Percentiles rank a stretch among this genome's conserved stretches.
Conservation (phyloP, 257 asterid genomes). For the Nemophila menziesii region DNA sequence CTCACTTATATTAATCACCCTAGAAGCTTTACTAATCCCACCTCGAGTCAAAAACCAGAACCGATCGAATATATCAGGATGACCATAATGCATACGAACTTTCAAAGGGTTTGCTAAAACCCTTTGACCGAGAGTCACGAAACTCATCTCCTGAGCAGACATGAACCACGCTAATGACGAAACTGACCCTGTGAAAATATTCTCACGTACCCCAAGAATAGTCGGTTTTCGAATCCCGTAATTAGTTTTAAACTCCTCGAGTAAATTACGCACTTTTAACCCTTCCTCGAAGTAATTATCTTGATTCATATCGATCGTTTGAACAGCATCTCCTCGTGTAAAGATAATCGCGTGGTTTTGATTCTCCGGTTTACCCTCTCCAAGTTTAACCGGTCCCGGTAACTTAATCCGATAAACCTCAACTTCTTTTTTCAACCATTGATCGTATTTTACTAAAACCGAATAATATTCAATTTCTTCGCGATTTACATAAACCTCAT, state of each 20-base stretch:
- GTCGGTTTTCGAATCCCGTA: constrained; percentile 83
- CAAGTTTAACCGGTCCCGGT: constrained; percentile 90
- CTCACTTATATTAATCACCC: constrained; percentile 87
- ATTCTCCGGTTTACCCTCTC: constrained; percentile 98
- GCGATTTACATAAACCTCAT: constrained; percentile 65
- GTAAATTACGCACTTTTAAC: constrained; percentile 80
- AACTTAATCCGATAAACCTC: constrained; percentile 77
- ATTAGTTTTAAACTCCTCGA: constrained; percentile 69
- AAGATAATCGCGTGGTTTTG: constrained; percentile 92
- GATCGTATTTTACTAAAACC: constrained; percentile 90
- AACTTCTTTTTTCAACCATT: constrained; percentile 53
- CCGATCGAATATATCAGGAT: constrained; percentile 91
- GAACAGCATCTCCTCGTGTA: constrained; percentile 92
- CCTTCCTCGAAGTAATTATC: constrained; percentile 95
- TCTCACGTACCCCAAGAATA: constrained; percentile 90
- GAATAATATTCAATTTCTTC: constrained; percentile 72
- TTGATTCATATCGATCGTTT: constrained; percentile 95
- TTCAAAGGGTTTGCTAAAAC: constrained; percentile 85
- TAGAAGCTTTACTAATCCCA: constrained; percentile 93
- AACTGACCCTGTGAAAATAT: constrained; percentile 90
- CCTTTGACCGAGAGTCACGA: constrained; percentile 90
- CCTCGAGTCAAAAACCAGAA: constrained; percentile 95
- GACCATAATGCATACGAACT: constrained; percentile 96
- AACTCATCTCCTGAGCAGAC: constrained; percentile 97
- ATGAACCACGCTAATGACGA: constrained; percentile 93